Percentiles rank a stretch among this genome's conserved stretches.
These are phyloP conservation scores for Phlegmacium glaucopus DNA, from an alignment of 768 basidiomycete species.

Conservation along the genomic window DNA sequence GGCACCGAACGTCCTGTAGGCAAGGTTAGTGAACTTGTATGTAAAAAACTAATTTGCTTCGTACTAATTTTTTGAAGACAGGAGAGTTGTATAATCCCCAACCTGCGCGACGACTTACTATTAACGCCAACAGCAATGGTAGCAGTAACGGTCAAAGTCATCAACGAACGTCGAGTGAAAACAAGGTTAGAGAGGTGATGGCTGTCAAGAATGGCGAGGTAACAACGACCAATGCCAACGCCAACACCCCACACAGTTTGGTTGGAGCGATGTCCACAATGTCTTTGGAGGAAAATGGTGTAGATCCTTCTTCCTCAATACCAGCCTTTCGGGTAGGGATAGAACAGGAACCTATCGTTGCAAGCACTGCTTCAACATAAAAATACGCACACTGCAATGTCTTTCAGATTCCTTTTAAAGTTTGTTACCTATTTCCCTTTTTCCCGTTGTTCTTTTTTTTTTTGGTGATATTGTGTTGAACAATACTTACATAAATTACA, in stretches of 20 bases:
- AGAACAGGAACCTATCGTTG: neutral
- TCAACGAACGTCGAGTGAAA: conserved; percentile 13
- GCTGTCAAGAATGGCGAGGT: conserved; percentile 6
- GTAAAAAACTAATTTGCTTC: neutral
- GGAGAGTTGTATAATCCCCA: conserved; percentile 21
- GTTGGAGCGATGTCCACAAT: conserved; percentile 20
- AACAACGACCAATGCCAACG: too few species aligned
- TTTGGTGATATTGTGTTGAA: conserved; percentile 8
- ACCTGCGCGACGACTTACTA: conserved; percentile 15
- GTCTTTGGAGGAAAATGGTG: conserved; percentile 16
- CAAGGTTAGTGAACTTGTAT: conserved; percentile 13
- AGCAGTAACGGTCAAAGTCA: conserved; percentile 9
- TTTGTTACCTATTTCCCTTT: conserved; percentile 4
- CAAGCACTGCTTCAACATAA: neutral
- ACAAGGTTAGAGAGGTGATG: conserved; percentile 9
- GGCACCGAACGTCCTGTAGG: neutral
- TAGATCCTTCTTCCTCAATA: neutral
- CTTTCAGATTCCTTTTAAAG: conserved; percentile 6
- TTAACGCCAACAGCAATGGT: conserved; percentile 12
- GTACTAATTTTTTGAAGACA: conserved; percentile 8
- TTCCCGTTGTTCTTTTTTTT: conserved; percentile 5
- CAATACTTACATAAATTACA: conserved; percentile 15
- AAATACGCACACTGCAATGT: conserved; percentile 8
- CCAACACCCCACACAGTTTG: conserved; percentile 7
- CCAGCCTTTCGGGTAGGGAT: neutral